phyloP scores from a whole-genome alignment of 495 filamentous ascomycete species.

The Tuber calosporum region DNA sequence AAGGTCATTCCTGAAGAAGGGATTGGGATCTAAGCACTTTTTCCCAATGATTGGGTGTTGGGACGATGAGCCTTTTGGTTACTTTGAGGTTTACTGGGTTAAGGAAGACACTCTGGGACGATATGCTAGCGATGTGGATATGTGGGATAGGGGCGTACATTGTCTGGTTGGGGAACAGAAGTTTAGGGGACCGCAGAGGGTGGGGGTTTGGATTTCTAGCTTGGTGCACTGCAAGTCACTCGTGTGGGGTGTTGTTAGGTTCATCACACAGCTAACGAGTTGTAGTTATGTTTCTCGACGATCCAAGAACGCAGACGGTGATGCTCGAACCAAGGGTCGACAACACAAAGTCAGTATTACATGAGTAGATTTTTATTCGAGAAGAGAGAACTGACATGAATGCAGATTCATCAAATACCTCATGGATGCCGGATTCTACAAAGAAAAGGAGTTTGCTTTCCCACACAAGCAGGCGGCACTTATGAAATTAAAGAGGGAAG shows the following conservation, averaged over 20 bases:
- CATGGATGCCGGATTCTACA: conserved; percentile 69
- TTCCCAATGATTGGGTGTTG: conserved; percentile 91
- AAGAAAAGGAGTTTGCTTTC: conserved; percentile 79
- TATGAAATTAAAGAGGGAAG: conserved; percentile 72
- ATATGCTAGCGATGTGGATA: conserved; percentile 48
- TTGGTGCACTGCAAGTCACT: conserved; percentile 65
- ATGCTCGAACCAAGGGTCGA: conserved; percentile 86
- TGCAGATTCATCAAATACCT: conserved; percentile 72
- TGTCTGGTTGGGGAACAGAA: conserved; percentile 87
- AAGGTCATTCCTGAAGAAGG: conserved; percentile 56
- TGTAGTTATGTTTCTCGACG: conserved; percentile 55
- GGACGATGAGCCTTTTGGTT: conserved; percentile 76
- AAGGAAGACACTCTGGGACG: conserved; percentile 77
- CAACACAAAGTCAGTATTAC: conserved; percentile 65
- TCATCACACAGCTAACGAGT: background rate
- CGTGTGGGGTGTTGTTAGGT: background rate
- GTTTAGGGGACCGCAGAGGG: conserved; percentile 67
- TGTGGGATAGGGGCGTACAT: conserved; percentile 86
- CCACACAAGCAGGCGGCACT: conserved; percentile 89
- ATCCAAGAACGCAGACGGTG: conserved; percentile 73
- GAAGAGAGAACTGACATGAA: conserved; percentile 23
- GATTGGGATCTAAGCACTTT: conserved; percentile 60
- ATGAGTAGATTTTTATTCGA: background rate
- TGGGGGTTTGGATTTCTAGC: conserved; percentile 72
- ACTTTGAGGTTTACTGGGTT: conserved; percentile 98